Evolutionary conservation across 1,139 yeast species (phyloP), one percentile per base, ranked within the genome.

Genomic region (Scheffersomyces parashehatae): DNA sequence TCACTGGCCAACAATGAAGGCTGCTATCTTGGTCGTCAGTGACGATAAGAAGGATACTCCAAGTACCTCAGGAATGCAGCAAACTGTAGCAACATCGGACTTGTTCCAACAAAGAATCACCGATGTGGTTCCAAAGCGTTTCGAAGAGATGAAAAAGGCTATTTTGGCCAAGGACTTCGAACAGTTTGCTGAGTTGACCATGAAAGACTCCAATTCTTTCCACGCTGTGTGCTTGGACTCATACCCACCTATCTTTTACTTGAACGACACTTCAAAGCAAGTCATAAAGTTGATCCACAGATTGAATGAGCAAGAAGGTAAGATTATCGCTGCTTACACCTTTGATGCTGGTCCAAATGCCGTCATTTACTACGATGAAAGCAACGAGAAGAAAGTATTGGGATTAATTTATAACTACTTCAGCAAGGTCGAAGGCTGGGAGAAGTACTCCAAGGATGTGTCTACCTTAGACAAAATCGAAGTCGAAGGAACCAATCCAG

Each of bases 261-360:
- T 93, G 70, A 93, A 90, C 64, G 99, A 95, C 63, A 88, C 95
- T n/a, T 90, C 98, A 12, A 88, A 87, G 58, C 85, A 84, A 49
- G 82, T 91, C 60, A 88, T 95, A 55, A 88, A 87, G 56, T 74
- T 90, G 45, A 80, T 91, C 31, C 96, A 93, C 65, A 73, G 76
- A 45, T 81, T 93, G 64, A 93, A 93, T 62, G 83, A 76, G 51
- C 62, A 63, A 42, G 83, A 78, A 51, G 87, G 87, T 40, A 73
- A 77, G 55, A 77, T 77, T 13, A 75, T 90, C 43, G 97, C 96
- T 20, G 98, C 98, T 31, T 93, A 93, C 67, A 95, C 99, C 3
- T 93, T 87, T 60, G 99, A 93, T 65, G 99, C 99, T 33, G 99
- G 99, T 59, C 99, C 99, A 64, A 93, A 93, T 68, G 96, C 97